phyloP scores from a whole-genome alignment of 495 filamentous ascomycete genomes.

The Penicillium macrosclerotiorum region DNA sequence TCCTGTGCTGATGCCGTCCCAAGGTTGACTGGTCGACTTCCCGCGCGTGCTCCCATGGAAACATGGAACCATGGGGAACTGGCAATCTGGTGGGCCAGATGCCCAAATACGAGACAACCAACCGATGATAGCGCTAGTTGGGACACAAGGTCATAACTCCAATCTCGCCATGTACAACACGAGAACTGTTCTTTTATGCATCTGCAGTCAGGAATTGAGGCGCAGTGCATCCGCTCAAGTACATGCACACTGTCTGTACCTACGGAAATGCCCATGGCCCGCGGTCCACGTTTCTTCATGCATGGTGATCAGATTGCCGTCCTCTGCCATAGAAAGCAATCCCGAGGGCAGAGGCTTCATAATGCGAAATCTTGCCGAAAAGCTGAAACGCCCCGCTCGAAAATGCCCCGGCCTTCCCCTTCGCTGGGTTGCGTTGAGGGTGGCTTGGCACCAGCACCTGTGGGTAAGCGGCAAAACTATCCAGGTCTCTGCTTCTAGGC shows the following conservation, averaged over 20 bases:
- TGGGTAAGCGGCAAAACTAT: background rate
- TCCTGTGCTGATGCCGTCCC: background rate
- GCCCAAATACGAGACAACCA: constrained; percentile 4
- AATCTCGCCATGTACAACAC: too few species aligned
- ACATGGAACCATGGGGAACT: background rate
- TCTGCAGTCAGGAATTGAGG: too few species aligned
- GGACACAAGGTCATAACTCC: too few species aligned
- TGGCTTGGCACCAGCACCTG: too few species aligned
- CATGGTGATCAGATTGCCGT: background rate
- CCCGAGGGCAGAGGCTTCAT: too few species aligned
- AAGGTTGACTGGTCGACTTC: constrained; percentile 2
- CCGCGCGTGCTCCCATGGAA: constrained; percentile 1
- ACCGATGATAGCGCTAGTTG: background rate
- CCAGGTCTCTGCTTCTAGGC: background rate
- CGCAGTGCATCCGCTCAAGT: background rate
- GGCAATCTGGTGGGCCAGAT: background rate
- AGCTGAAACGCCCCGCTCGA: constrained; percentile 1
- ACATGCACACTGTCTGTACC: background rate
- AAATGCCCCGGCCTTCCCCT: background rate
- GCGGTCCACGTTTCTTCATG: background rate
- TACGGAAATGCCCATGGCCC: background rate
- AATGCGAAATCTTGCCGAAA: too few species aligned
- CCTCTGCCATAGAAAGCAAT: background rate
- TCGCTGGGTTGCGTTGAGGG: background rate
- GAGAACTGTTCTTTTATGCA: too few species aligned